Evolutionary conservation across 2,329 filamentous ascomycete species (phyloP).

Genomic region (Pseudodiploospora longispora): DNA sequence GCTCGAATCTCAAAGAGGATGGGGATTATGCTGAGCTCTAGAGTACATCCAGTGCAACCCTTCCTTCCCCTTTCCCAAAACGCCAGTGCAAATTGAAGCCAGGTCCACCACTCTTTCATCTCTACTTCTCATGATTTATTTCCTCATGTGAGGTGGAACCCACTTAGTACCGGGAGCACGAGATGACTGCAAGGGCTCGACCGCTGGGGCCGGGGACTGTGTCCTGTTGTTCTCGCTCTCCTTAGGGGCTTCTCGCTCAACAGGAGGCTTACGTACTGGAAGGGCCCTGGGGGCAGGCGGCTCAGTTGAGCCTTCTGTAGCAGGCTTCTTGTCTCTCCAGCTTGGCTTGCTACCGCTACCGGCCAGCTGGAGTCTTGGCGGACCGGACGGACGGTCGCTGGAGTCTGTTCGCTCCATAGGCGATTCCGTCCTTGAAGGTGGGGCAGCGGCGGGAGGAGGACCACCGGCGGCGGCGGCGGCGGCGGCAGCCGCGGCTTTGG

Average conservation of each 20-base stretch:
- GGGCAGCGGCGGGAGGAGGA: slow-evolving; percentile 1
- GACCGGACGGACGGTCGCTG: slow-evolving; percentile 37
- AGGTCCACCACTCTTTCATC: slow-evolving; percentile 7
- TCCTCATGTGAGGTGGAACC: slow-evolving; percentile 42
- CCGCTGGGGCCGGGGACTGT: slow-evolving; percentile 32
- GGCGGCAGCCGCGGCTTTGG: slow-evolving; percentile 22
- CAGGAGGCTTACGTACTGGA: slow-evolving; percentile 28
- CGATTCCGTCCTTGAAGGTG: slow-evolving; percentile 19
- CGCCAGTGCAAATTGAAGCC: slow-evolving; percentile 25
- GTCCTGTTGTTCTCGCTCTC: slow-evolving; percentile 33
- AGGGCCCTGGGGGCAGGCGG: slow-evolving; percentile 3
- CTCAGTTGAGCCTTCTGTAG: slow-evolving; percentile 23
- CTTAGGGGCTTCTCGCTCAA: slow-evolving; percentile 36
- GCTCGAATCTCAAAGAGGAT: slow-evolving; percentile 21
- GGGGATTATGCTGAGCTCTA: slow-evolving; percentile 28
- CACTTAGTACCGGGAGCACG: slow-evolving; percentile 48
- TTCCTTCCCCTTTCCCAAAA: slow-evolving; percentile 23
- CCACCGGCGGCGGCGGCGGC: slow-evolving; percentile 5
- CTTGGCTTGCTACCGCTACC: slow-evolving; percentile 53
- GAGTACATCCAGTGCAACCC: slow-evolving; percentile 29
- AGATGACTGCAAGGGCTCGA: slow-evolving; percentile 44
- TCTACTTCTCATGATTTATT: slow-evolving; percentile 18
- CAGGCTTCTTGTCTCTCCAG: slow-evolving; percentile 60
- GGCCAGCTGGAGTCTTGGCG: slow-evolving; percentile 54
- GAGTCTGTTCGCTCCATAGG: slow-evolving; percentile 40